Base-by-base conservation (phyloP, 257 asterid species). In the Nicotiana paniculata region DNA sequence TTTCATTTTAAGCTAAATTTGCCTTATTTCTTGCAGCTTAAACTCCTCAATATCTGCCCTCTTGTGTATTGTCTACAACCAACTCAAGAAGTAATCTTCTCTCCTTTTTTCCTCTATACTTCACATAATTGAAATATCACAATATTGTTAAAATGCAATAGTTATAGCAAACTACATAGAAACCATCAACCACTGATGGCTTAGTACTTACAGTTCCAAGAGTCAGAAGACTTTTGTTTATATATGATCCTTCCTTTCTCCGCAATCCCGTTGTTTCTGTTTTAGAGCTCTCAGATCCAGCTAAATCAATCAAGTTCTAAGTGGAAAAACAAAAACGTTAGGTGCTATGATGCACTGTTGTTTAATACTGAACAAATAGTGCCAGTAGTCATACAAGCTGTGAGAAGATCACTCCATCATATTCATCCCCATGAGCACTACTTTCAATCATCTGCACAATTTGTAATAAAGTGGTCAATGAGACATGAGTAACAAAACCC, bases 201-300 rank as follows among this genome's bases (percentile, higher is more conserved):
- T 9, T 69, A 74, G 74, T 79, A 85, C 98, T 93, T 85, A 95
- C 99, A 77, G 99, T 93, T 89, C 99, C 99, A 84, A 95, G 98
- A 62, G 99, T 95, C 62, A 95, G 92, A 89, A 95, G 98, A 90
- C 99, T 95, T 90, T 95, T 95, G 83, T 95, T 95, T 79, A 95
- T 93, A 87, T 95, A 95, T 39, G 99, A 91, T 88, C 99, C 99
- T 90, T 95, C 99, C 89, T 95, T 95, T 91, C 99, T 90, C 86
- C 98, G 89, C 85, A 95, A 78, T 69, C 99, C 99, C 64, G 96
- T 95, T 21, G 99, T 93, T 91, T 93, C 99, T 81, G 98, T 92
- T 87, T 95, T 95, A 28, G 99, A 95, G 87, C 99, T 93, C 88
- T 95, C 99, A 66, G 99, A 95, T 79, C 99, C 99, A 83, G 99